A percentile compares a stretch with the other conserved stretches of the same genome.
Conservation (phyloP, 1,284 basidiomycete genomes). For the Wallemia mellicola region DNA sequence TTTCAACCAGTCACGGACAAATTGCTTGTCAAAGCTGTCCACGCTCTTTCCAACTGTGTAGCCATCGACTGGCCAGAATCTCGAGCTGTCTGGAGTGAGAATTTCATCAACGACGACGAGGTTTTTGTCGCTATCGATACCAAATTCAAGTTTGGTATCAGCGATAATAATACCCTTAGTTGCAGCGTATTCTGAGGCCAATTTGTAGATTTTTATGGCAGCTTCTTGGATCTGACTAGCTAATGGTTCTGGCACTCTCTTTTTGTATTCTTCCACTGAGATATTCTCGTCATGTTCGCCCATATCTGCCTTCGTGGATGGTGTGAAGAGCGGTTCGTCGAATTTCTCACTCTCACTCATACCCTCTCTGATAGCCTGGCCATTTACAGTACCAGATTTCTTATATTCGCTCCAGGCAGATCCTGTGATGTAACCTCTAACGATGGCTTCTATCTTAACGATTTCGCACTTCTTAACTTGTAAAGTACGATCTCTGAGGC, state of each 20-base stretch:
- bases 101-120: conserved; percentile 84
- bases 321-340: conserved; percentile 65
- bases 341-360: conserved; percentile 64
- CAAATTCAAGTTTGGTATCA: conserved; percentile 79
- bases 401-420: conserved; percentile 91
- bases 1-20: conserved; percentile 64
- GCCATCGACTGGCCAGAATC: conserved; percentile 62
- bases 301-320: conserved; percentile 85
- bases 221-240: conserved; percentile 29
- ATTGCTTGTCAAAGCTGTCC: conserved; percentile 91
- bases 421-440: conserved; percentile 80
- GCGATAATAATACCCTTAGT: conserved; percentile 74
- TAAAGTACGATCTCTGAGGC: conserved; percentile 63
- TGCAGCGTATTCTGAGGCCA: conserved; percentile 47
- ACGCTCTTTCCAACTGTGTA: conserved; percentile 51
- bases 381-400: conserved; percentile 61
- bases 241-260: conserved; percentile 25
- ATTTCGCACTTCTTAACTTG: conserved; percentile 71
- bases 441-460: conserved; percentile 85
- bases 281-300: conserved; percentile 95
- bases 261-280: conserved; percentile 41
- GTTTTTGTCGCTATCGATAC: conserved; percentile 22
- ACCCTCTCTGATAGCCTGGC: conserved; percentile 40
- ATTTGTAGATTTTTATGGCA: conserved; percentile 38
- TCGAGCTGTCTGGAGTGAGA: conserved; percentile 83